phyloP scores from a whole-genome alignment of 2,329 filamentous ascomycete genomes.

The Zymoseptoria brevis region DNA sequence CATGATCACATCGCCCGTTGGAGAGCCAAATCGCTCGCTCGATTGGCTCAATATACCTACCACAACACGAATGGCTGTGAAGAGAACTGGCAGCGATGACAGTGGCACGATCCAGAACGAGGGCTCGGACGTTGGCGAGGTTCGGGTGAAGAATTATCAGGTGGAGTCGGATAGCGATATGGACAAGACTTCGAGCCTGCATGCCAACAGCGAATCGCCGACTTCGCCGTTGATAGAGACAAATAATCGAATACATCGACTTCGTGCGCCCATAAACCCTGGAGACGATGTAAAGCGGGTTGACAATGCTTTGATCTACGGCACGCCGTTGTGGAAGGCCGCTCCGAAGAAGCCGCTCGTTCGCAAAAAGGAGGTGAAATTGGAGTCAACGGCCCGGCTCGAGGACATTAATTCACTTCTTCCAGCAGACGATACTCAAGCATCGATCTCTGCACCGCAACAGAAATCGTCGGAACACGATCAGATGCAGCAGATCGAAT shows the following conservation, averaged over 20 bases:
- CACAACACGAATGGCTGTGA: slow-evolving; percentile 1
- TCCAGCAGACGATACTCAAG: slow-evolving; percentile 2
- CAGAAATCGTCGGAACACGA: neutral
- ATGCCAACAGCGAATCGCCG: slow-evolving; percentile 7
- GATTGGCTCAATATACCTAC: neutral
- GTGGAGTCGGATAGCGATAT: slow-evolving; percentile 17
- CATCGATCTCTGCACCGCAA: neutral
- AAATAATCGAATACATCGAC: slow-evolving; percentile 5
- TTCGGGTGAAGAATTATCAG: slow-evolving; percentile 13
- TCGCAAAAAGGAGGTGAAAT: neutral
- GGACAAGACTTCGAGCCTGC: slow-evolving; percentile 5
- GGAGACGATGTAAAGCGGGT: slow-evolving; percentile 17
- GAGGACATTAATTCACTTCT: neutral
- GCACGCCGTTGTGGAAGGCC: slow-evolving; percentile 6
- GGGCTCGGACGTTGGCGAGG: neutral
- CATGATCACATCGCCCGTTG: slow-evolving; percentile 8
- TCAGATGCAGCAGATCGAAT: neutral
- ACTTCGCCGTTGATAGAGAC: slow-evolving; percentile 8
- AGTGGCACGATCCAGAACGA: slow-evolving; percentile 2
- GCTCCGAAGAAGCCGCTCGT: slow-evolving; percentile 6
- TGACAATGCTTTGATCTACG: slow-evolving; percentile 13
- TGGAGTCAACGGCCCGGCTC: neutral
- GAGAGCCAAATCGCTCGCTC: neutral
- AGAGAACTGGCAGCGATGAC: slow-evolving; percentile 2
- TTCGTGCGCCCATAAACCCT: slow-evolving; percentile 15